Base-by-base conservation (phyloP, 2,329 filamentous ascomycete genomes). In the Arthrinium phaeospermum region DNA sequence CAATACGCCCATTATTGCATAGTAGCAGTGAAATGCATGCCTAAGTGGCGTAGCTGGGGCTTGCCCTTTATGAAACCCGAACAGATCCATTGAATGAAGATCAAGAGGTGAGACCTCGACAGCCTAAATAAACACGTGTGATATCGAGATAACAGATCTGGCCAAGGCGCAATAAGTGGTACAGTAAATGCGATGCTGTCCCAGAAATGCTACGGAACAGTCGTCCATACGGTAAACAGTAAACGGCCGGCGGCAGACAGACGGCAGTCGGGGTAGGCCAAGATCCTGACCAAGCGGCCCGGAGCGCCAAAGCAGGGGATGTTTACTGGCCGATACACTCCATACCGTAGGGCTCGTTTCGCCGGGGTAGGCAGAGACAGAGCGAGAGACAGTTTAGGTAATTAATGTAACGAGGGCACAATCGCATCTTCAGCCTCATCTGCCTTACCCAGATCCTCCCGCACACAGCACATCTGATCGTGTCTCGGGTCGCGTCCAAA, bases 401-500 rank as follows among this genome's bases (percentile, higher is more conserved):
- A 64, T 14, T n/a, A 64, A 64, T 41, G 57, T 64, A 64, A 64
- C 57, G 12, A 64, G 57, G 13, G 57, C 57, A 64, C 57, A 14
- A 64, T 64, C 14, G 34, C 19, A 64, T 64, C 57, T 64, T 64
- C 57, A 64, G 57, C 57, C 57, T 64, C 30, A 37, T 41, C 10
- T 41, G 8, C 8, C 27, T 30, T 30, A 10, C 2, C 19, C 34
- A 64, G 57, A 37, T 64, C 34, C 34, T 24, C 34, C 19, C 51
- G 22, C 57, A 61, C 30, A 61, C 53, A n/a, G 53, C 53, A 57
- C 37, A 34, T 57, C 51, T 64, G 10, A n/a, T 22, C 7, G 57
- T n/a, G 34, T n/a, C 34, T 64, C 27, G 53, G 24, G 30, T 41
- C 34, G 22, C 8, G 57, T 12, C 14, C 27, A 34, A 34, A 5